These are phyloP conservation scores for Codiaeum variegatum DNA, from an alignment of 441 rosid genomes.

Conservation along the genomic window DNA sequence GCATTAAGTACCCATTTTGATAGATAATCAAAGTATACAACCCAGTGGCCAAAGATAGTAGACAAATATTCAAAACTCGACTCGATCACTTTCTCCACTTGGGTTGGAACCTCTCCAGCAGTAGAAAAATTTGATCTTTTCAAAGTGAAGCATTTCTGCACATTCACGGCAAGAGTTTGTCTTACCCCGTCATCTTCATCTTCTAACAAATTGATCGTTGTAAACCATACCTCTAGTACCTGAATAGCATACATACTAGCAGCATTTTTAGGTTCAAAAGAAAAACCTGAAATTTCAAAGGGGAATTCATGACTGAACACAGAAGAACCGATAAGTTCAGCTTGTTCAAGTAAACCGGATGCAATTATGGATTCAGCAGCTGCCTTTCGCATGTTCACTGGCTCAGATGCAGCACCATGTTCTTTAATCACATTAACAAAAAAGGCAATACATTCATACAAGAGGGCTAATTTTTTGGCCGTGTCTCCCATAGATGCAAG, in stretches of 20 bases:
- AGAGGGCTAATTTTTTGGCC: constrained; percentile 28
- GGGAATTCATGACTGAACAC: constrained; percentile 37
- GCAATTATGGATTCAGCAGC: constrained; percentile 83
- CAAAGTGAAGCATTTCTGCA: constrained; percentile 58
- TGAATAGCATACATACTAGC: constrained; percentile 48
- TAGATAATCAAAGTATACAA: constrained; percentile 60
- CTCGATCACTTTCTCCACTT: constrained; percentile 87
- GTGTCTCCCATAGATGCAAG: constrained; percentile 25
- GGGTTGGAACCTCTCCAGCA: constrained; percentile 53
- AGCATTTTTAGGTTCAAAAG: constrained; percentile 35
- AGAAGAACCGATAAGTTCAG: constrained; percentile 53
- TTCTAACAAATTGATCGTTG: constrained; percentile 78
- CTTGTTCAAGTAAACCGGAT: constrained; percentile 83
- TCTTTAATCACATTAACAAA: constrained; percentile 57
- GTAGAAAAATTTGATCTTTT: constrained; percentile 23
- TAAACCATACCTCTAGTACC: constrained; percentile 68
- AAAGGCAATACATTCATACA: constrained; percentile 48
- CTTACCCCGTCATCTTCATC: constrained; percentile 92
- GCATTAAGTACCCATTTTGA: constrained; percentile 51
- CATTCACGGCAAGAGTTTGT: constrained; percentile 55
- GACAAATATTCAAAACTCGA: constrained; percentile 68
- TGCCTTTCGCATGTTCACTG: constrained; percentile 73
- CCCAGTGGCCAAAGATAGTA: constrained; percentile 73
- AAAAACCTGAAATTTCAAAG: constrained; percentile 27
- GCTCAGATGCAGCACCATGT: constrained; percentile 77